Base-by-base conservation (phyloP, 371 early-diverging fungal genomes). In the Lichtheimia ornata region DNA sequence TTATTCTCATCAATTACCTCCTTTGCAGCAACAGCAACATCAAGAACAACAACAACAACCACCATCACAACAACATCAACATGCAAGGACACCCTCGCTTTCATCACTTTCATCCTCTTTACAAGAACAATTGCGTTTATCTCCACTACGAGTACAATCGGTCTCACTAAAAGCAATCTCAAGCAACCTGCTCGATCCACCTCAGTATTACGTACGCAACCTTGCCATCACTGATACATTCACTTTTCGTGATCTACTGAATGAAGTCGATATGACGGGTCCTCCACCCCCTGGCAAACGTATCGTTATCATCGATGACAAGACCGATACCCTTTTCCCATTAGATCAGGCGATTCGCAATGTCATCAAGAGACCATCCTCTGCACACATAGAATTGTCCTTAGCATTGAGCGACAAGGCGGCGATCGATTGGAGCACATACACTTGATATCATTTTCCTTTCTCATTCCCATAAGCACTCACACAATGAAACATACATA, bases 201-300 rank as follows among this genome's bases (percentile, higher is more conserved):
- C 67, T 27, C 60, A 55, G 11, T 79, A 79, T 62, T 75, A 72
- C 54, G 59, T 80, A 18, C 73, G 73, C 28, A 80, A 80, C 55
- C 56, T 80, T 25, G 80, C 75, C 55, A 80, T 80, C 56, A 74
- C 77, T 6, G 77, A 80, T 50, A 64, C 67, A 0, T 80, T 71
- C 35, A 80, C 80, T 13, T 80, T 80, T 68, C 53, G 71, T 43
- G 73, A 80, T 59, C 59, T 76, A 0, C 51, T 80, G 49, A 59
- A 63, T 15, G 77, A 77, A 56, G 71, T 75, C n/a, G 80, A 80
- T 52, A 64, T 74, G 66, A 65, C 63, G 7, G 72, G 72, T 18
- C 49, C 70, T 6, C 73, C 77, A n/a, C 80, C 80, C 17, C 75
- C 69, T 4, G 77, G 77, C 4, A 80, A 80, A 47, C 56, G 73